phyloP scores from a whole-genome alignment of 768 basidiomycete genomes.

The Lactarius pseudohatsudake region DNA sequence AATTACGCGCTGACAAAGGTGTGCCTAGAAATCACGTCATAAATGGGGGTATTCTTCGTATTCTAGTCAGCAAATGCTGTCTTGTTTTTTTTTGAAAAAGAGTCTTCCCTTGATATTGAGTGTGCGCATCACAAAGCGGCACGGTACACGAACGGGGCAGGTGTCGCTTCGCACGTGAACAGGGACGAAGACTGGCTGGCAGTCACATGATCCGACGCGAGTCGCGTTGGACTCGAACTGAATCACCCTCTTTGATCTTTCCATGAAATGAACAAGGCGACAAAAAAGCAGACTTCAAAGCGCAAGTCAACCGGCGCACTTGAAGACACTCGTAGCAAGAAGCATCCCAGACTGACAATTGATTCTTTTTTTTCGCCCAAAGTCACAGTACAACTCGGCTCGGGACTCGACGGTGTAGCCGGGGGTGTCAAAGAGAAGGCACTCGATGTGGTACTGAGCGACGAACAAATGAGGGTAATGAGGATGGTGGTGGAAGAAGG shows the following conservation, averaged over 20 bases:
- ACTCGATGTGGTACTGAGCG: conserved; percentile 46
- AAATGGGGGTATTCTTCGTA: too few relatives aligned
- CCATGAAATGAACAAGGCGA: conserved; percentile 21
- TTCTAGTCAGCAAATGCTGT: too few relatives aligned
- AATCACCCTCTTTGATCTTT: not conserved
- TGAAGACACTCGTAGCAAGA: conserved; percentile 26
- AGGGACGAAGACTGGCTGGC: not conserved
- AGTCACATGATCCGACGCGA: conserved; percentile 26
- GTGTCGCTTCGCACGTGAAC: too few relatives aligned
- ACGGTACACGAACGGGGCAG: too few relatives aligned
- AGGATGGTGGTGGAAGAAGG: conserved; percentile 54
- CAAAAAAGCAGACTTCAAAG: conserved; percentile 27
- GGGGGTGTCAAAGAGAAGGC: conserved; percentile 26
- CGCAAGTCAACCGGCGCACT: conserved; percentile 35
- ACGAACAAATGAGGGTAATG: conserved; percentile 54
- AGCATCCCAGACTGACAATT: conserved; percentile 37
- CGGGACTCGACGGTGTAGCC: conserved; percentile 24
- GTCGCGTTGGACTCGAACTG: conserved; percentile 5
- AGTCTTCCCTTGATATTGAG: too few relatives aligned
- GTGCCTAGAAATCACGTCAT: too few relatives aligned
- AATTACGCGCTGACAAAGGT: too few relatives aligned
- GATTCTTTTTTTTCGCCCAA: conserved; percentile 39
- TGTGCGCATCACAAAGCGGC: too few relatives aligned
- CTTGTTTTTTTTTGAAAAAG: too few relatives aligned
- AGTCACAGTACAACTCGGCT: conserved; percentile 26